These are phyloP conservation scores for Ceratocystis harringtonii DNA, from an alignment of 2,329 filamentous ascomycete species.

Conservation along the genomic window DNA sequence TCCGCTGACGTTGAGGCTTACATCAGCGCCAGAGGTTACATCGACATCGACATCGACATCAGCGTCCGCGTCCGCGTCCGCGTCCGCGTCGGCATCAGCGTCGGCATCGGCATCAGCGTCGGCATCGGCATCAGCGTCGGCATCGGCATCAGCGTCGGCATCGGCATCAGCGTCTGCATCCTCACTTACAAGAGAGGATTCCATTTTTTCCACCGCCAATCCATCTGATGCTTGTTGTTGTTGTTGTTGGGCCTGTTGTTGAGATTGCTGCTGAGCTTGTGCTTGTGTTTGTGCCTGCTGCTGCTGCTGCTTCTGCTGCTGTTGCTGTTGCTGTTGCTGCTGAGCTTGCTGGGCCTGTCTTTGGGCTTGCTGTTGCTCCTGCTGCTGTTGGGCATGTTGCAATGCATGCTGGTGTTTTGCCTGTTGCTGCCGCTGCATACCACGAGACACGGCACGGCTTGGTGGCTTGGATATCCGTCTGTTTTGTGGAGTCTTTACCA, in stretches of 20 bases:
- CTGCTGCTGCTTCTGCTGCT: conserved; percentile 22
- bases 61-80: conserved; percentile 28
- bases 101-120: conserved; percentile 29
- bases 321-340: conserved; percentile 26
- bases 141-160: conserved; percentile 25
- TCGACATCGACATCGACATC: conserved; percentile 22
- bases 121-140: conserved; percentile 30
- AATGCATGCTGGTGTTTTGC: conserved; percentile 17
- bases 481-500: conserved; percentile 10
- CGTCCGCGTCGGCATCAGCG: conserved; percentile 19
- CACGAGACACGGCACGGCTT: conserved; percentile 17
- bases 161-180: conserved; percentile 29
- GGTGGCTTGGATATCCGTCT: conserved; percentile 17
- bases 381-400: conserved; percentile 21
- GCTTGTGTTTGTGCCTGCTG: conserved; percentile 23
- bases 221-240: conserved; percentile 21
- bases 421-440: conserved; percentile 18
- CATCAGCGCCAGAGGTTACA: conserved; percentile 21
- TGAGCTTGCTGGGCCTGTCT: conserved; percentile 20
- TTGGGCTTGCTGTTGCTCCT: conserved; percentile 24
- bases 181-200: conserved; percentile 25
- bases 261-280: conserved; percentile 24
- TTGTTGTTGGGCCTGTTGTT: conserved; percentile 23
- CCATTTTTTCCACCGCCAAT: conserved; percentile 23
- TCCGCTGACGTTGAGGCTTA: conserved; percentile 17